Evolutionary conservation across 257 asterid genomes (phyloP).

Genomic region (Solanum paucissectum): DNA sequence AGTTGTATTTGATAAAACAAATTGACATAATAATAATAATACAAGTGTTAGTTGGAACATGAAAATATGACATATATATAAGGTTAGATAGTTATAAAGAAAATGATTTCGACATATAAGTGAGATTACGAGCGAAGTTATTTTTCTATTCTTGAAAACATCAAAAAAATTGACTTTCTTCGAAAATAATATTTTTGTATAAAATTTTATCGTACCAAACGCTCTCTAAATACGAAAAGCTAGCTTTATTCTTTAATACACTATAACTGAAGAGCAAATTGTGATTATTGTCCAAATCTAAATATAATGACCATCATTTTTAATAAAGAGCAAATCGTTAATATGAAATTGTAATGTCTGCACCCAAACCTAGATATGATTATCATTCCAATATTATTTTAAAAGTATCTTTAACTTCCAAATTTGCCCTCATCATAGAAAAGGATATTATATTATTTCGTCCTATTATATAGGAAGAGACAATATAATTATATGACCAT

Average conservation of each 20-base stretch:
- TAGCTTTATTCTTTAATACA: neutral
- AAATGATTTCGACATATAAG: too few relatives aligned
- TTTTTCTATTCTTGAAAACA: neutral
- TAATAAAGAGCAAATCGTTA: fast-evolving
- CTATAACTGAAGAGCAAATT: too few relatives aligned
- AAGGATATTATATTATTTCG: neutral
- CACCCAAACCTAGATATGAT: neutral
- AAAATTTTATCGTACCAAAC: neutral
- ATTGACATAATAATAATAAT: too few relatives aligned
- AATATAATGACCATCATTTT: neutral
- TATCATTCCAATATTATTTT: neutral
- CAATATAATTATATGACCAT: neutral
- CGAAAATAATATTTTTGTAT: neutral
- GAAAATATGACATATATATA: neutral
- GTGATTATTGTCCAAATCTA: too few relatives aligned
- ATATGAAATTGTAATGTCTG: neutral
- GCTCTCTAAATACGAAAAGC: neutral
- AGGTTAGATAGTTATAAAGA: neutral
- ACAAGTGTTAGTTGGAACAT: neutral
- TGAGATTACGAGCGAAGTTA: neutral
- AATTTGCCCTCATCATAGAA: neutral
- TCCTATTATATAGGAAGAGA: neutral
- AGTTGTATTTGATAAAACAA: neutral
- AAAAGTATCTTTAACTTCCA: neutral
- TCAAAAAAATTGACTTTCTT: neutral